Base-by-base conservation (phyloP, 2,329 filamentous ascomycete species). In the Microdochium nivale region DNA sequence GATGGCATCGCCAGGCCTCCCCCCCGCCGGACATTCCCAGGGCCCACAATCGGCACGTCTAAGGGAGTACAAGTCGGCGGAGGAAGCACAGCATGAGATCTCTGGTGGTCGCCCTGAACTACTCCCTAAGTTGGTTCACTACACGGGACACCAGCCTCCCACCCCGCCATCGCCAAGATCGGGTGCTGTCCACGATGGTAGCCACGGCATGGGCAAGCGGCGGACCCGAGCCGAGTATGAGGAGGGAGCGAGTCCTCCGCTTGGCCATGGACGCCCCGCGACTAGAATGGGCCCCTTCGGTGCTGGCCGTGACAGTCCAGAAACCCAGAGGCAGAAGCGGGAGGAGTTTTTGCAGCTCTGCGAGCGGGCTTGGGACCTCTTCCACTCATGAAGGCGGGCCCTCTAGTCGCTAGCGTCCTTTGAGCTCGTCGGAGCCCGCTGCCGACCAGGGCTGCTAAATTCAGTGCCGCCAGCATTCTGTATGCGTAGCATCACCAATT, bases 351-450 rank as follows among this genome's bases (percentile, higher is more conserved):
- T 99, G 57, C 76, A 80, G 52, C 73, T 97, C 49, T 96, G 92
- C 66, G 84, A 89, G 59, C 79, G 89, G 62, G 94, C 94, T 9
- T 99, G 94, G 94, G 94, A 99, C 72, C 71, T 99, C 25, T 96
- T 97, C 70, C 94, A 97, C 74, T 96, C 90, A 55, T 96, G 72
- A 81, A 51, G 24, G 24, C 3, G 9, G 3, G 24, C 24, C n/a
- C n/a, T n/a, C n/a, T n/a, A n/a, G n/a, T n/a, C n/a, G n/a, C n/a
- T n/a, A n/a, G n/a, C n/a, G n/a, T n/a, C n/a, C n/a, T n/a, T n/a
- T n/a, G n/a, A n/a, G n/a, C n/a, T n/a, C n/a, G n/a, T n/a, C n/a
- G n/a, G n/a, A n/a, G n/a, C n/a, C n/a, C n/a, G n/a, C n/a, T n/a
- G n/a, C n/a, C n/a, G n/a, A n/a, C n/a, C n/a, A n/a, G n/a, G n/a